These are phyloP conservation scores for Termitomyces sp. DNA, from an alignment of 1,284 basidiomycete species.

Conservation along the genomic window DNA sequence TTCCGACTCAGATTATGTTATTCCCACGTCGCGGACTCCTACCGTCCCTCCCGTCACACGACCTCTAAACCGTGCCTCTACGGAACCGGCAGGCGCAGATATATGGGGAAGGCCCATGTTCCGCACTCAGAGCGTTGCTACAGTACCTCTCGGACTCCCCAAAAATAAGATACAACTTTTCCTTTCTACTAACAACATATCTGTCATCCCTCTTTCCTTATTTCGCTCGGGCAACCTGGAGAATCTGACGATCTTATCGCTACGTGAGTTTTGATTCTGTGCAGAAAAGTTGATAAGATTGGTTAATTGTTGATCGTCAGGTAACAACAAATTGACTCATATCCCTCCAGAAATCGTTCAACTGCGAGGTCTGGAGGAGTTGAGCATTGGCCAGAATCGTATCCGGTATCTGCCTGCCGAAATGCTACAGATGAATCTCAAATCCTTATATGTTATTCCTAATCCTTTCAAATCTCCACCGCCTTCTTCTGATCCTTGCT, in stretches of 20 bases:
- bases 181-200: conserved; percentile 44
- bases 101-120: conserved; percentile 10
- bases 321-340: conserved; percentile 48
- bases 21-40: conserved; percentile 14
- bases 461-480: conserved; percentile 52
- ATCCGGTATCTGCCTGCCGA: conserved; percentile 63
- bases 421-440: conserved; percentile 49
- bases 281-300: neutral
- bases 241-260: conserved; percentile 47
- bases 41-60: conserved; percentile 10
- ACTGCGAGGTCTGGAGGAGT: conserved; percentile 48
- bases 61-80: conserved; percentile 18
- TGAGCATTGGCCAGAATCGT: conserved; percentile 60
- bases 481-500: conserved; percentile 15
- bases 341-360: conserved; percentile 63
- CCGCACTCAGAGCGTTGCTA: conserved; percentile 18
- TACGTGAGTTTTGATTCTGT: conserved; percentile 39
- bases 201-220: conserved; percentile 43
- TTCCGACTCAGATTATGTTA: conserved; percentile 13
- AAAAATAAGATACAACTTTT: conserved; percentile 41
- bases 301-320: conserved; percentile 26
- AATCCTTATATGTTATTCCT: conserved; percentile 40
- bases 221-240: conserved; percentile 34
- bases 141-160: conserved; percentile 22
- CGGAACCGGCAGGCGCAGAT: conserved; percentile 16